Base-by-base conservation (phyloP, 2,329 filamentous ascomycete species). In the Talaromyces sp. region DNA sequence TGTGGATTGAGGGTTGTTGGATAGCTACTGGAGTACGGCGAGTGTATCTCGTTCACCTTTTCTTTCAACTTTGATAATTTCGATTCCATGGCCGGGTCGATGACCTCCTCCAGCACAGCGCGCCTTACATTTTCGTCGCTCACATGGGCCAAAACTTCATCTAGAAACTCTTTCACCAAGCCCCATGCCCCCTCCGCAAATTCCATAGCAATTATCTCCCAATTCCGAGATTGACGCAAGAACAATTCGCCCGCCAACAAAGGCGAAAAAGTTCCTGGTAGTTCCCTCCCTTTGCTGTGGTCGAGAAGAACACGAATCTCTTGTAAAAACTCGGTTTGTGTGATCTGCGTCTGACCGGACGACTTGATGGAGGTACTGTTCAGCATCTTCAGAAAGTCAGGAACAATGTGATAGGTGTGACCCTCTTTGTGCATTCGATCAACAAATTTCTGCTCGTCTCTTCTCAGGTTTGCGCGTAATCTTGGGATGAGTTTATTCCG, bases 41-140 rank as follows among this genome's bases (percentile, higher is more conserved):
- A 67, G 0, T 87, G 68, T 1, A 88, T 67, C 57, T 82, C 77
- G 0, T 62, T 58, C 0, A 79, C 44, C 51, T 62, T 62, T n/a
- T 62, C 56, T 56, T 56, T 56, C 40, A 62, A 52, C 4, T 53
- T 54, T 8, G 4, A 8, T 10, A 59, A 7, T 9, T 8, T 59
- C 1, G 9, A 28, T 10, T 62, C 61, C 61, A 62, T 62, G 8
- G n/a, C 61, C 4, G 61, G 57, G 12, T 59, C 61, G n/a, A 62
- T 56, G 23, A 62, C 31, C 42, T 59, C 40, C 9, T 59, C 61
- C 1, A 62, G 44, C 10, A 62, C 16, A 31, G 57, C 57, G 55
- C 56, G 16, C 14, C 57, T 59, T n/a, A 62, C 61, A n/a, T 18
- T 56, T 53, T 62, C 61, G 50, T 62, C 61, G 0, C 56, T 57